A percentile compares a stretch with the other conserved stretches of the same genome.
Evolutionary conservation across 2,329 filamentous ascomycete species (phyloP).

Genomic region (Stachybotrys elegans): DNA sequence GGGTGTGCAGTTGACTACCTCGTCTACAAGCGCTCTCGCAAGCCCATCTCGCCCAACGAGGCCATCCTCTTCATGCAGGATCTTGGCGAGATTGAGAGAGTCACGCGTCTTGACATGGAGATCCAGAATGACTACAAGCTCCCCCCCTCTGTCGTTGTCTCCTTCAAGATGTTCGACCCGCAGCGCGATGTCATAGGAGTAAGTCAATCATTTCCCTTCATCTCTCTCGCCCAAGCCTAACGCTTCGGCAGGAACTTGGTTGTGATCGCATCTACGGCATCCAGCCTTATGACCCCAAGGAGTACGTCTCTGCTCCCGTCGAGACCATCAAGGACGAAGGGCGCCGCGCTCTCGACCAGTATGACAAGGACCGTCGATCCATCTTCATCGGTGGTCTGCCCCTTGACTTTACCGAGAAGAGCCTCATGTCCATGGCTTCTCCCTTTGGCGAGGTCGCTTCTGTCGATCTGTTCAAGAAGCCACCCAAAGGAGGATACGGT

Average conservation of each 20-base stretch:
- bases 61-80: conserved; percentile 34
- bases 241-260: conserved; percentile 18
- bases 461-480: conserved; percentile 18
- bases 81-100: conserved; percentile 39
- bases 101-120: conserved; percentile 28
- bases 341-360: conserved; percentile 19
- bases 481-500: no score
- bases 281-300: background rate
- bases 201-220: no score
- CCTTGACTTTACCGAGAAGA: conserved; percentile 24
- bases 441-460: conserved; percentile 31
- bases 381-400: conserved; percentile 44
- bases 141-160: conserved; percentile 37
- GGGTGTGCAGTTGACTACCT: background rate
- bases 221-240: background rate
- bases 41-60: conserved; percentile 34
- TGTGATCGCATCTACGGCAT: conserved; percentile 8
- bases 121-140: conserved; percentile 28
- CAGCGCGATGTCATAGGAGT: conserved; percentile 44
- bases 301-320: background rate
- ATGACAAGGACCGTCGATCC: conserved; percentile 40
- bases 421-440: conserved; percentile 31
- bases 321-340: no score
- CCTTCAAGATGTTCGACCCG: conserved; percentile 47
- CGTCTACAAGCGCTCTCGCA: background rate